Percentiles rank a stretch among this genome's conserved stretches.
Evolutionary conservation across 176 grass and related monocot species (phyloP).

Genomic region (Sorghum bicolor): Sorghum_bicolor_NCBIv3 NC_012870.2:9806001-9806500

Average conservation of each 20-base stretch:
- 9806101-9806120: slow-evolving; percentile 91
- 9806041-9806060: slow-evolving; percentile 48
- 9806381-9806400: slow-evolving; percentile 60
- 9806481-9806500: slow-evolving; percentile 45
- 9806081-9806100: slow-evolving; percentile 85
- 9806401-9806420: slow-evolving; percentile 94
- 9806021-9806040: slow-evolving; percentile 21
- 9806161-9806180: slow-evolving; percentile 83
- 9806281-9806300: neutral
- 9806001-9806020: neutral
- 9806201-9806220: neutral
- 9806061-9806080: slow-evolving; percentile 92
- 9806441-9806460: slow-evolving; percentile 80
- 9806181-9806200: slow-evolving; percentile 54
- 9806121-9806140: slow-evolving; percentile 58
- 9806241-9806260: slow-evolving; percentile 27
- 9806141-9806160: slow-evolving; percentile 62
- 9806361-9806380: neutral
- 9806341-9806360: neutral
- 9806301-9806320: neutral
- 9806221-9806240: neutral
- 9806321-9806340: neutral
- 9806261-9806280: neutral
- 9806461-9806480: slow-evolving; percentile 77
- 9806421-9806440: slow-evolving; percentile 93